These are phyloP conservation scores for Nidula microcarpa DNA, from an alignment of 768 basidiomycete genomes.

Conservation along the genomic window DNA sequence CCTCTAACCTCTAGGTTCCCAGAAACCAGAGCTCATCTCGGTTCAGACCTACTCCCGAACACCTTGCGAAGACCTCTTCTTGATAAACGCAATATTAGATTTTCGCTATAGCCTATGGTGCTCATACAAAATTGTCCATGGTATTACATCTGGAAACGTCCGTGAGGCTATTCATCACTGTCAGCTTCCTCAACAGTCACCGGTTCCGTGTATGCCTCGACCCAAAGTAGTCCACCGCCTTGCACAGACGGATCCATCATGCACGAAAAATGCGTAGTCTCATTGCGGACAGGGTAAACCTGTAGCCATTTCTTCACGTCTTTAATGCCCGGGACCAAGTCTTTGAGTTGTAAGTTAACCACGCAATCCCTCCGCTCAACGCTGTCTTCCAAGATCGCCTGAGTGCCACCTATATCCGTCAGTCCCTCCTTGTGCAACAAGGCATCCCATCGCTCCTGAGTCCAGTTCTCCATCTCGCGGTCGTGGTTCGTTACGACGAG, in stretches of 20 bases:
- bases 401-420: constrained; percentile 6
- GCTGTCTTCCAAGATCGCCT: constrained; percentile 25
- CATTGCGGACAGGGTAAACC: constrained; percentile 28
- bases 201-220: constrained; percentile 14
- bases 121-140: too few relatives aligned
- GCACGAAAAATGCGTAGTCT: constrained; percentile 32
- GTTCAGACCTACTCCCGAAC: too few relatives aligned
- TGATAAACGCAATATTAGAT: too few relatives aligned
- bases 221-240: constrained; percentile 32
- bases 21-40: too few relatives aligned
- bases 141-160: too few relatives aligned
- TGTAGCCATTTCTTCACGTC: constrained; percentile 28
- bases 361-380: constrained; percentile 26
- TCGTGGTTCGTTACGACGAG: constrained; percentile 36
- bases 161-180: too few relatives aligned
- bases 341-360: constrained; percentile 13
- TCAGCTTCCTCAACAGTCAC: background rate
- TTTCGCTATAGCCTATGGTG: too few relatives aligned
- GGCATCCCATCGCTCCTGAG: constrained; percentile 12
- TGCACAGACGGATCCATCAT: constrained; percentile 32
- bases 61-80: too few relatives aligned
- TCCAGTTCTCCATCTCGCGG: constrained; percentile 17
- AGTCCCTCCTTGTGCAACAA: constrained; percentile 7
- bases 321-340: constrained; percentile 4
- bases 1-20: too few relatives aligned